A percentile compares a stretch with the other conserved stretches of the same genome.
phyloP scores from a whole-genome alignment of 352 stramenopile species.

The Phytophthora rubi region DNA sequence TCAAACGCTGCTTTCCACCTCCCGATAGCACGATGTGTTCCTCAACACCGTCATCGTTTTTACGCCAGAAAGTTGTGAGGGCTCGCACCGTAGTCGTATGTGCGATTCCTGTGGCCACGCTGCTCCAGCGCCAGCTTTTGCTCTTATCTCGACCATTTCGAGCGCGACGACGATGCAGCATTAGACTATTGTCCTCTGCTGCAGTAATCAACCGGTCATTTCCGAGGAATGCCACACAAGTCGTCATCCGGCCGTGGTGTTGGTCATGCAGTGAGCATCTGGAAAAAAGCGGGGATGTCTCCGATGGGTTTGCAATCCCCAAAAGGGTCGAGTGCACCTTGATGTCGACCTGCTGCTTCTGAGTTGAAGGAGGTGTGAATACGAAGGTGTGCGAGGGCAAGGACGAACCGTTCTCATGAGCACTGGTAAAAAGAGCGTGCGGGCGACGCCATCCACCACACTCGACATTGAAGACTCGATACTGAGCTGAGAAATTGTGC shows the following conservation, averaged over 20 bases:
- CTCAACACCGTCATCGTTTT: conserved; percentile 8
- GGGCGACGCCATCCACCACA: conserved; percentile 87
- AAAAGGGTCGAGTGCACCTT: conserved; percentile 72
- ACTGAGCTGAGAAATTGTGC: conserved; percentile 75
- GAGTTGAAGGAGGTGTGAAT: conserved; percentile 64
- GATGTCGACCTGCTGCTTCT: conserved; percentile 59
- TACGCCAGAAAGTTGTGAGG: conserved; percentile 54
- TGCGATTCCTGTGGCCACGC: conserved; percentile 62
- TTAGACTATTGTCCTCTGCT: conserved; percentile 85
- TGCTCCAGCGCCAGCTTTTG: conserved; percentile 40
- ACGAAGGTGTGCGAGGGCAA: conserved; percentile 68
- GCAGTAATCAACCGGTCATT: conserved; percentile 63
- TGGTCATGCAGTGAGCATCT: conserved; percentile 66
- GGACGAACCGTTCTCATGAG: conserved; percentile 20
- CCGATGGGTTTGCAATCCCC: background rate
- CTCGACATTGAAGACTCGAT: conserved; percentile 78
- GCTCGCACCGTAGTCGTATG: conserved; percentile 87
- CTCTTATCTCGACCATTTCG: conserved; percentile 6
- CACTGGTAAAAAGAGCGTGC: conserved; percentile 52
- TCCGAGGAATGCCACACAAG: conserved; percentile 58
- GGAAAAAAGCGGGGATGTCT: conserved; percentile 22
- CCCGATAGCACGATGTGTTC: conserved; percentile 71
- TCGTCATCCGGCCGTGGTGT: conserved; percentile 81
- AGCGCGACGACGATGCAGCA: conserved; percentile 55
- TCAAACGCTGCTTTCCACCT: conserved; percentile 84